Evolutionary conservation across 352 stramenopile species (phyloP).

Genomic region (Phytophthora pinifolia): DNA sequence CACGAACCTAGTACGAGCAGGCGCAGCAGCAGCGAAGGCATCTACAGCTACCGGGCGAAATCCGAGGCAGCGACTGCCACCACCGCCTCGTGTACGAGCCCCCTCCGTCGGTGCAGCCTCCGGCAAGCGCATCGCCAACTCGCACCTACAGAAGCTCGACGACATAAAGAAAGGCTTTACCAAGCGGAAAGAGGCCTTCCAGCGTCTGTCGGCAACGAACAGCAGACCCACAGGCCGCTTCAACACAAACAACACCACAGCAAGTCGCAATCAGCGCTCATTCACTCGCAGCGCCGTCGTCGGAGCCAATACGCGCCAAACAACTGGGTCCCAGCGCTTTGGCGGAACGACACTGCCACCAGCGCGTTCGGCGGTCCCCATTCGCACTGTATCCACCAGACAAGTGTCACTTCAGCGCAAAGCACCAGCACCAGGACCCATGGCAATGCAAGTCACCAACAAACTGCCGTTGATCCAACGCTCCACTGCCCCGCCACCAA

Average conservation of each 20-base stretch:
- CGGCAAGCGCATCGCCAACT: slow-evolving; percentile 55
- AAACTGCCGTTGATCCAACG: slow-evolving; percentile 26
- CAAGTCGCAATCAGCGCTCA: slow-evolving; percentile 23
- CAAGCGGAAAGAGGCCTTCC: slow-evolving; percentile 53
- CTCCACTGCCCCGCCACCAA: not conserved
- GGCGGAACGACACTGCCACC: slow-evolving; percentile 11
- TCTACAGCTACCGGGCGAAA: slow-evolving; percentile 10
- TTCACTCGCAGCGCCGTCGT: slow-evolving; percentile 24
- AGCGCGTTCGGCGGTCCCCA: slow-evolving; percentile 1
- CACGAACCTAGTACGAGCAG: slow-evolving; percentile 31
- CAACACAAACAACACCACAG: slow-evolving; percentile 7
- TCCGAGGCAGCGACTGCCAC: slow-evolving; percentile 25
- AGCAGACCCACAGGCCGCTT: slow-evolving; percentile 16
- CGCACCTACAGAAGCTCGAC: slow-evolving; percentile 65
- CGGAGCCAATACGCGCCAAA: slow-evolving; percentile 13
- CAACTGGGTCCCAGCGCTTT: slow-evolving; percentile 6
- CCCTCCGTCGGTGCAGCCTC: slow-evolving; percentile 48
- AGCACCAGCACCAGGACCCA: slow-evolving; percentile 2
- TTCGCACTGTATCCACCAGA: slow-evolving; percentile 1
- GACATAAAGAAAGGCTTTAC: slow-evolving; percentile 64
- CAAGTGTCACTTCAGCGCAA: slow-evolving; percentile 3
- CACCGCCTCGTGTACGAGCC: slow-evolving; percentile 44
- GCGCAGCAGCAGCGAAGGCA: slow-evolving; percentile 6
- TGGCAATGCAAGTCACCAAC: slow-evolving; percentile 10
- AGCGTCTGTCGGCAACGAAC: slow-evolving; percentile 31